Evolutionary conservation across 805 yeast species (phyloP).

Genomic region (Cyberlindnera euphorbiiphila): DNA sequence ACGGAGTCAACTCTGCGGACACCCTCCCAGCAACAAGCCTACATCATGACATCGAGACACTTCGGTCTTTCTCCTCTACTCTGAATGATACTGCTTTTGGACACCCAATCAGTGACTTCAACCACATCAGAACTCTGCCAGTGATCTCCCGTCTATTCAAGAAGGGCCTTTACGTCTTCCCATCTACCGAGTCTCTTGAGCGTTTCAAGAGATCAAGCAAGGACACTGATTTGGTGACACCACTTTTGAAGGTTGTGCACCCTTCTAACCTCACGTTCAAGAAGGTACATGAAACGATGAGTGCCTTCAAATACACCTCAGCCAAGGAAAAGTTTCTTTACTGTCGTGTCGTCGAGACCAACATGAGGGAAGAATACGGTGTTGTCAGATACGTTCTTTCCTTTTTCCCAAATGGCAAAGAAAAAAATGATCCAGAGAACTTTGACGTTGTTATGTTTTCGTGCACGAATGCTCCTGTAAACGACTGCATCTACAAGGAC

Average conservation of each 20-base stretch:
- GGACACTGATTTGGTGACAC: constrained; percentile 28
- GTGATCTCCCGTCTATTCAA: constrained; percentile 32
- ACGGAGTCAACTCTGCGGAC: constrained; percentile 3
- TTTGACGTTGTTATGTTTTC: constrained; percentile 31
- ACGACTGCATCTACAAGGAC: constrained; percentile 30
- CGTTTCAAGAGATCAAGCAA: constrained; percentile 28
- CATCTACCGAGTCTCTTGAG: constrained; percentile 32
- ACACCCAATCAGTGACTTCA: constrained; percentile 22
- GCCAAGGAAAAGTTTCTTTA: constrained; percentile 27
- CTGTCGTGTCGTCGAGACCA: constrained; percentile 31
- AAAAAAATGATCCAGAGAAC: constrained; percentile 12
- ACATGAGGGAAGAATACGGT: constrained; percentile 18
- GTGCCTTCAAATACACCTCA: constrained; percentile 28
- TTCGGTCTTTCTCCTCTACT: constrained; percentile 16
- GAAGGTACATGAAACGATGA: constrained; percentile 28
- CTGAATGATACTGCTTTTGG: constrained; percentile 25
- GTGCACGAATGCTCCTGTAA: constrained; percentile 29
- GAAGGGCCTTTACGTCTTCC: constrained; percentile 36
- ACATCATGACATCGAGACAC: constrained; percentile 8
- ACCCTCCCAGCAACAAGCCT: constrained; percentile 2
- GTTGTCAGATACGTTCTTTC: constrained; percentile 29
- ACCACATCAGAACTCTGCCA: constrained; percentile 30
- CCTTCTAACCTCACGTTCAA: constrained; percentile 31
- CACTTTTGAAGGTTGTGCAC: constrained; percentile 32
- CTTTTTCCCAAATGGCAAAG: constrained; percentile 27